These are phyloP conservation scores for Phytophthora tubulina DNA, from an alignment of 352 stramenopile species.

Conservation along the genomic window DNA sequence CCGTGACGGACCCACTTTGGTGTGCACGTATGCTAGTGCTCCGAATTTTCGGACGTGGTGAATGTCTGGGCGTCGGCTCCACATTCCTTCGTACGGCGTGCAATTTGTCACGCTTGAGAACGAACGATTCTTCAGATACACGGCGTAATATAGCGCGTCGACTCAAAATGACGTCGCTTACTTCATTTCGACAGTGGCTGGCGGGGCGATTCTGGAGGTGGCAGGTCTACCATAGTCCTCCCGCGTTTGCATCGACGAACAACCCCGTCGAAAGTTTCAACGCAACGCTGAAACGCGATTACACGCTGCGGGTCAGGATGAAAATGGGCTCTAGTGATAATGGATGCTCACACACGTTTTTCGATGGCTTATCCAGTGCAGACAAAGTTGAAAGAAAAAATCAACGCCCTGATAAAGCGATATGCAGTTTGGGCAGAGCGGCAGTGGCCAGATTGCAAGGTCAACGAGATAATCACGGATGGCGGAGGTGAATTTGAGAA, in stretches of 20 bases:
- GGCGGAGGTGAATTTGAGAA: constrained; percentile 9
- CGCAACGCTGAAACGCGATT: no score
- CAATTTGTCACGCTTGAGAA: not conserved
- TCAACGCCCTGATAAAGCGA: not conserved
- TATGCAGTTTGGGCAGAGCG: not conserved
- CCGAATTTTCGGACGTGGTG: not conserved
- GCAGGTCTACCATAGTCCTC: not conserved
- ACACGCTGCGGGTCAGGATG: no score
- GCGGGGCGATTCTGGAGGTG: no score
- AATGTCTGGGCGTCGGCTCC: not conserved
- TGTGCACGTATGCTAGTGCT: not conserved
- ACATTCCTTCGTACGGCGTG: constrained; percentile 1
- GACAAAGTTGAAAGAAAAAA: not conserved
- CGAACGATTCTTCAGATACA: not conserved
- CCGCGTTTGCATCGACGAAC: no score
- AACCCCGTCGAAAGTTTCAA: no score
- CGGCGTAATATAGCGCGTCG: not conserved
- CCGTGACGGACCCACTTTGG: not conserved
- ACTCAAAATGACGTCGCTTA: constrained; percentile 7
- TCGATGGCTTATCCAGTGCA: not conserved
- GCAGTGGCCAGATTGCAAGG: not conserved
- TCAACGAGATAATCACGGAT: not conserved
- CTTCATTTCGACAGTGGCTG: no score
- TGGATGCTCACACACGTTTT: constrained; percentile 1
- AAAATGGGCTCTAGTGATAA: no score